A percentile compares a stretch with the other conserved stretches of the same genome.
Conservation (phyloP, 2,329 filamentous ascomycete genomes). For the Fusarium lyarnte region DNA sequence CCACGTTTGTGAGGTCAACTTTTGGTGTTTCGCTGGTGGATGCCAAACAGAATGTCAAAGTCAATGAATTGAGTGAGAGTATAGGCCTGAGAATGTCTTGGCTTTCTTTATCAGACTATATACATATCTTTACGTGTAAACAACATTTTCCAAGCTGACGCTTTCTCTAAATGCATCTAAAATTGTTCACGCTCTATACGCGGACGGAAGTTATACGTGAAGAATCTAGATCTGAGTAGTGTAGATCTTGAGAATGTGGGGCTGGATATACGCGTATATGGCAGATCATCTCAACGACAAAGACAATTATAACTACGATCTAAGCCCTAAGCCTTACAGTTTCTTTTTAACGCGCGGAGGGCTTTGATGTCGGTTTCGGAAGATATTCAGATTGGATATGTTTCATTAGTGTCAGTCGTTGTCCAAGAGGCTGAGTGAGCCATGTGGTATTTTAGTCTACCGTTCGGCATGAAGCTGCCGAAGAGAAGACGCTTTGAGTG, state of each 20-base stretch:
- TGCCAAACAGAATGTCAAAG: neutral
- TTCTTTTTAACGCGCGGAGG: neutral
- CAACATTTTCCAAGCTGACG: neutral
- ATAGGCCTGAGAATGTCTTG: neutral
- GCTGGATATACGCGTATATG: conserved; percentile 26
- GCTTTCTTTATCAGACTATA: conserved; percentile 13
- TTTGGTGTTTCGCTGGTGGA: neutral
- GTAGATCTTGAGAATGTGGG: conserved; percentile 5
- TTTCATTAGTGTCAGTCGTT: neutral
- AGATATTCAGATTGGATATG: neutral
- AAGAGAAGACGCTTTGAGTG: neutral
- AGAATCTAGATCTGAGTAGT: neutral
- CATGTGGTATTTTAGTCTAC: neutral
- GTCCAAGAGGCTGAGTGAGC: neutral
- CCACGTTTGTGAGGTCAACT: neutral
- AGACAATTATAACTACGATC: neutral
- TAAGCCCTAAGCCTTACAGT: conserved; percentile 29
- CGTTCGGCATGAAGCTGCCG: neutral
- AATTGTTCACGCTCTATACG: conserved; percentile 17
- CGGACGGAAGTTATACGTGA: conserved; percentile 11
- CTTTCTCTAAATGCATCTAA: neutral
- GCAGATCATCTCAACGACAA: neutral
- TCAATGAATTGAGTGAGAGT: neutral
- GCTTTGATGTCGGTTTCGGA: neutral
- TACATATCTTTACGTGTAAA: conserved; percentile 19